Conservation (phyloP, 1,139 yeast genomes). For the Taphrina populina region DNA sequence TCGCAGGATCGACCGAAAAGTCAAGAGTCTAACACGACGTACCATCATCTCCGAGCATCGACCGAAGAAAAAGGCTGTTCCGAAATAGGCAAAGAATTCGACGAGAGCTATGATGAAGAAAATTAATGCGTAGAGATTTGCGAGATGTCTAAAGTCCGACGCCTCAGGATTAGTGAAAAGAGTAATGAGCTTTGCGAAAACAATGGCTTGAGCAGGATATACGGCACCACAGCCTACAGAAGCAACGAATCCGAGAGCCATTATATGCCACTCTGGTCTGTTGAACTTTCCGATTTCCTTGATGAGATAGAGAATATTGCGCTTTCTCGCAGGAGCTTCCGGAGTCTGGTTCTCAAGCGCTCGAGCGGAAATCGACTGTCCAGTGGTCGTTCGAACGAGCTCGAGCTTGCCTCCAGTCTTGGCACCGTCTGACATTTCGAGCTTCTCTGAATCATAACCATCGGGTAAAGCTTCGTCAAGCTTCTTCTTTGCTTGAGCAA, state of each 20-base stretch:
- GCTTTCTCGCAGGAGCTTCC: constrained; percentile 3
- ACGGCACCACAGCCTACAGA: constrained; percentile 47
- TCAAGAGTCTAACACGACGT: constrained; percentile 53
- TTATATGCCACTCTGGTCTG: constrained; percentile 37
- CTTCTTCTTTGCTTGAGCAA: constrained; percentile 29
- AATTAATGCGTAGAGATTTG: constrained; percentile 47
- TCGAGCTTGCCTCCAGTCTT: constrained; percentile 2
- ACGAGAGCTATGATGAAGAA: constrained; percentile 49
- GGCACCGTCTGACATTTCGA: constrained; percentile 18
- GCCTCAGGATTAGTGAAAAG: constrained; percentile 45
- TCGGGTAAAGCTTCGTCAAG: neutral
- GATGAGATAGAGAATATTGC: constrained; percentile 34
- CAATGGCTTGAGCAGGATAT: constrained; percentile 48
- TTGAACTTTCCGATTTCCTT: constrained; percentile 37
- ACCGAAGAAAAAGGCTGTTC: constrained; percentile 44
- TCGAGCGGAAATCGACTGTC: constrained; percentile 35
- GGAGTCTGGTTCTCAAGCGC: constrained; percentile 33
- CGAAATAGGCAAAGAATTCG: constrained; percentile 43
- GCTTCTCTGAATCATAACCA: constrained; percentile 26
- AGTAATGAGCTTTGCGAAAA: constrained; percentile 47
- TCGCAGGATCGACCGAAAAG: constrained; percentile 54
- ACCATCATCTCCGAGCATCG: constrained; percentile 49
- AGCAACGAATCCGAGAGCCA: constrained; percentile 44
- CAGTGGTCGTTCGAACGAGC: constrained; percentile 23
- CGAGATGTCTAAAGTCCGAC: constrained; percentile 44